Evolutionary conservation across 2,329 filamentous ascomycete genomes (phyloP).

Genomic region (Fusarium siculi): DNA sequence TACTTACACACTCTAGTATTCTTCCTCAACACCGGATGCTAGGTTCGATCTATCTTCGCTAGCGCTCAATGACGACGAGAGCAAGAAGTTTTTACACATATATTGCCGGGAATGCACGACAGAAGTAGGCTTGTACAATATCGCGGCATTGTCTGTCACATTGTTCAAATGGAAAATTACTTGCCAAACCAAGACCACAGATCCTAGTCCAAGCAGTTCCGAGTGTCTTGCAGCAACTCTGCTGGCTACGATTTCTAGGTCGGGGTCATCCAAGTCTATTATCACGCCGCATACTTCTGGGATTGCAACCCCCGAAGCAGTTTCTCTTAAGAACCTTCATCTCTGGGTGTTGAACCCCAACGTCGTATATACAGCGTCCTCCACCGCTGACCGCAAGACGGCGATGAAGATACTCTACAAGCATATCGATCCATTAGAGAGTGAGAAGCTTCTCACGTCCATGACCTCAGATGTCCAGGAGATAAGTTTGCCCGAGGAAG

Average conservation of each 20-base stretch:
- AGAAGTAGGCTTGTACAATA: slow-evolving; percentile 61
- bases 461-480: slow-evolving; percentile 69
- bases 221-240: slow-evolving; percentile 66
- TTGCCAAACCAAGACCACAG: slow-evolving; percentile 48
- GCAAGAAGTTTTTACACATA: slow-evolving; percentile 51
- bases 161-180: slow-evolving; percentile 68
- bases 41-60: slow-evolving; percentile 45
- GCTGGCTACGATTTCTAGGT: slow-evolving; percentile 64
- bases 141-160: slow-evolving; percentile 57
- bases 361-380: slow-evolving; percentile 62
- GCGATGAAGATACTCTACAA: slow-evolving; percentile 67
- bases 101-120: slow-evolving; percentile 58
- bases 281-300: slow-evolving; percentile 52
- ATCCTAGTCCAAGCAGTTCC: slow-evolving; percentile 51
- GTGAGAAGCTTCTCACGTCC: slow-evolving; percentile 60
- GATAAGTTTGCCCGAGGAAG: slow-evolving; percentile 61
- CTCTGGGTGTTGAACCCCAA: slow-evolving; percentile 68
- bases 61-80: slow-evolving; percentile 39
- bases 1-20: slow-evolving; percentile 52
- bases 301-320: slow-evolving; percentile 1
- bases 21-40: slow-evolving; percentile 46
- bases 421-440: slow-evolving; percentile 55
- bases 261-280: slow-evolving; percentile 67
- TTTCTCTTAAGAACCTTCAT: slow-evolving; percentile 50
- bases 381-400: slow-evolving; percentile 40